Evolutionary conservation across 441 rosid species (phyloP).

Genomic region (Erodium trifolium): DNA sequence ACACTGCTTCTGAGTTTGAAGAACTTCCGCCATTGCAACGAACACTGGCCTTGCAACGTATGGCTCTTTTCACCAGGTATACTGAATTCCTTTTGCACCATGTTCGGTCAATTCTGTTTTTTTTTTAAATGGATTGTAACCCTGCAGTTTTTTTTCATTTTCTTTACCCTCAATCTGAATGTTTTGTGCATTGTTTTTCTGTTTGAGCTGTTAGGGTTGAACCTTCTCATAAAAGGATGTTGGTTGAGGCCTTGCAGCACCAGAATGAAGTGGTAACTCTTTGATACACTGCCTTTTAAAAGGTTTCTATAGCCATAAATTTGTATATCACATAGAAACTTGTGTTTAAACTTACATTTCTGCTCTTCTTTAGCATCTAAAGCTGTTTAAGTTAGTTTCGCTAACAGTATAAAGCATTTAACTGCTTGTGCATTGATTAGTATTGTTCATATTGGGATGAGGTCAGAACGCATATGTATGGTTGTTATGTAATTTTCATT

Average conservation of each 20-base stretch:
- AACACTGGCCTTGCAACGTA: conserved; percentile 73
- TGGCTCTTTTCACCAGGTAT: conserved; percentile 90
- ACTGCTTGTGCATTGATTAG: neutral
- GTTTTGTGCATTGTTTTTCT: conserved; percentile 19
- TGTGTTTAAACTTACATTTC: neutral
- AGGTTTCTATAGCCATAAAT: neutral
- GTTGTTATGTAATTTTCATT: neutral
- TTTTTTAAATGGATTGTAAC: conserved; percentile 3
- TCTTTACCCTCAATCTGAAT: conserved; percentile 12
- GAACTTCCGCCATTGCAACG: conserved; percentile 85
- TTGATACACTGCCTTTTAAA: conserved; percentile 2
- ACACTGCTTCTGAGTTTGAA: conserved; percentile 92
- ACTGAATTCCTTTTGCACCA: conserved; percentile 10
- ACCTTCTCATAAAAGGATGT: conserved; percentile 96
- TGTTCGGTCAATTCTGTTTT: conserved; percentile 6
- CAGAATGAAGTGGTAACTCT: conserved; percentile 93
- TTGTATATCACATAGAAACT: neutral
- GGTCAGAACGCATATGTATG: neutral
- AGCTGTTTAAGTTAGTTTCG: neutral
- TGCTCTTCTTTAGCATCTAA: neutral
- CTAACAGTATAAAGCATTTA: neutral
- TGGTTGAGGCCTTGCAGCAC: conserved; percentile 90
- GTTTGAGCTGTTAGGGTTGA: conserved; percentile 58
- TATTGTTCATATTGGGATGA: neutral
- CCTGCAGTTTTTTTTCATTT: conserved; percentile 5